phyloP scores from a whole-genome alignment of 1,284 basidiomycete genomes.

The Pisolithus thermaeus region DNA sequence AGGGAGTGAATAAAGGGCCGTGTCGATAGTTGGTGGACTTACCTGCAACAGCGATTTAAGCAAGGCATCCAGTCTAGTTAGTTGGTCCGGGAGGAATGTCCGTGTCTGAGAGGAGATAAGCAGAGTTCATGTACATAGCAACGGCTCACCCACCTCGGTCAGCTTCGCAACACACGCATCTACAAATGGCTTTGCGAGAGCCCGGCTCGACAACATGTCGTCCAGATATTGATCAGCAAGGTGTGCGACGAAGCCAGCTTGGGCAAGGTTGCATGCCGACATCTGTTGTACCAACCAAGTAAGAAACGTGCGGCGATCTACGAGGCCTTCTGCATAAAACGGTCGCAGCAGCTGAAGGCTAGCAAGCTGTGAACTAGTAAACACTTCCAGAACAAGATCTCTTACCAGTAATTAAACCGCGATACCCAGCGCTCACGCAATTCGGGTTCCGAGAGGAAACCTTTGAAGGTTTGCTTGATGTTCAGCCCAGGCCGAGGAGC shows the following conservation, averaged over 20 bases:
- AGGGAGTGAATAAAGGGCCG: constrained; percentile 5
- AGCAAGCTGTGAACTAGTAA: constrained; percentile 8
- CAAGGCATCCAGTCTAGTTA: constrained; percentile 51
- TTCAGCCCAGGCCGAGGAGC: constrained; percentile 68
- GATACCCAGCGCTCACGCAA: constrained; percentile 73
- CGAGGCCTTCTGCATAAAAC: constrained; percentile 76
- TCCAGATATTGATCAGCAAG: constrained; percentile 77
- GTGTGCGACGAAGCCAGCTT: constrained; percentile 75
- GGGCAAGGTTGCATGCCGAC: constrained; percentile 71
- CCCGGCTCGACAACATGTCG: constrained; percentile 63
- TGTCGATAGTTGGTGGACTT: constrained; percentile 8
- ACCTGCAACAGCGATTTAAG: constrained; percentile 59
- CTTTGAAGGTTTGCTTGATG: constrained; percentile 75
- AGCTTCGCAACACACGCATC: constrained; percentile 65
- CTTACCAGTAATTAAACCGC: constrained; percentile 76
- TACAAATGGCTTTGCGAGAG: constrained; percentile 58
- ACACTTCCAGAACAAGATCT: not conserved
- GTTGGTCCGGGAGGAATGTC: constrained; percentile 44
- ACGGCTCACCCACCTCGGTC: constrained; percentile 49
- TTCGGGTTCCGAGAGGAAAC: constrained; percentile 66
- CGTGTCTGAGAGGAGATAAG: constrained; percentile 40
- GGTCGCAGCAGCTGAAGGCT: constrained; percentile 73
- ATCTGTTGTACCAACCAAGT: constrained; percentile 84
- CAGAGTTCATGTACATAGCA: not conserved
- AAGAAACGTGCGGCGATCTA: constrained; percentile 78